These are phyloP conservation scores for Brasenia schreberi DNA, from an alignment of 164 flowering plant genomes.

Conservation along the genomic window DNA sequence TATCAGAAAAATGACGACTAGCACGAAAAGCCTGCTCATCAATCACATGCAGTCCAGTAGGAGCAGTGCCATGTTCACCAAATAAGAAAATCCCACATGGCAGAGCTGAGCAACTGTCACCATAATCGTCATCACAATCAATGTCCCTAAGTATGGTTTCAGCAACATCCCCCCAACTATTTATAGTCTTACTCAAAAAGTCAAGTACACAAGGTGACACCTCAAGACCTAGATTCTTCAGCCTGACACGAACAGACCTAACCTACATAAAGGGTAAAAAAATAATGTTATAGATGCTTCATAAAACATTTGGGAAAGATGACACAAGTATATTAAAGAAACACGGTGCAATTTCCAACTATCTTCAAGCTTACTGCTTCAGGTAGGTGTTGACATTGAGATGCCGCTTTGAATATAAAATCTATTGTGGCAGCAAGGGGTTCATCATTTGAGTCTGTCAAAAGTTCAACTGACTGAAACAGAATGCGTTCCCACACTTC, in stretches of 20 bases:
- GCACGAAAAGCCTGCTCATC: not conserved
- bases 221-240: constrained; percentile 60
- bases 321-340: no score
- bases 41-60: not conserved
- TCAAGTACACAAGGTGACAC: constrained; percentile 77
- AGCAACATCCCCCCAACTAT: constrained; percentile 73
- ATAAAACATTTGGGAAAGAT: not conserved
- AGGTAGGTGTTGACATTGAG: constrained; percentile 82
- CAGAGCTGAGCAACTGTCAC: not conserved
- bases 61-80: not conserved
- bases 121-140: constrained; percentile 18
- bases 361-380: constrained; percentile 42
- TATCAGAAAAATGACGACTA: constrained; percentile 25
- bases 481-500: constrained; percentile 83
- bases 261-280: constrained; percentile 42
- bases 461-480: constrained; percentile 47
- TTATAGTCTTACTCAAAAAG: constrained; percentile 58
- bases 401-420: constrained; percentile 79
- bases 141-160: constrained; percentile 73
- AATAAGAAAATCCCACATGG: not conserved
- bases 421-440: constrained; percentile 65
- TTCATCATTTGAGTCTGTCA: constrained; percentile 69
- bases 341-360: no score
- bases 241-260: constrained; percentile 60
- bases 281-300: not conserved